phyloP scores from a whole-genome alignment of 352 stramenopile species.

The Globisporangium cylindrosporum region DNA sequence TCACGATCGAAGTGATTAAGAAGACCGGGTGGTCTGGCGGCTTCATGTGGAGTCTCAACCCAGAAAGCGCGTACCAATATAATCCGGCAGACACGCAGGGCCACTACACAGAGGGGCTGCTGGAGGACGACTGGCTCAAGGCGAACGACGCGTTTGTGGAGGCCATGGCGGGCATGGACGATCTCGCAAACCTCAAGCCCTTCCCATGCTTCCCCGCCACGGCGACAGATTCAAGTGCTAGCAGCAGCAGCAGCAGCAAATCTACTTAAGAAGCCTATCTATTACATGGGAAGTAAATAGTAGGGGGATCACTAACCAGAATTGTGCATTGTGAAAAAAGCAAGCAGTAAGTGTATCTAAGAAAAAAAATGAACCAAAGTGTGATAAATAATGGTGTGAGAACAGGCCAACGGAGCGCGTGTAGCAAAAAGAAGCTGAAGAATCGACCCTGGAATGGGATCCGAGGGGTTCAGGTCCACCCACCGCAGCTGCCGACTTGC shows the following conservation, averaged over 20 bases:
- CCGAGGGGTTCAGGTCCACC: too few species aligned
- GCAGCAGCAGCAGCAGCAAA: neutral
- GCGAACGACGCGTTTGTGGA: slow-evolving; percentile 27
- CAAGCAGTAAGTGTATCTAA: too few species aligned
- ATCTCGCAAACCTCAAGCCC: slow-evolving; percentile 24
- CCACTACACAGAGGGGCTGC: slow-evolving; percentile 22
- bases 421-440: too few species aligned
- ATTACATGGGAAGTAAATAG: too few species aligned
- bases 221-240: neutral
- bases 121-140: slow-evolving; percentile 26
- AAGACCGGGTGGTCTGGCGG: slow-evolving; percentile 30
- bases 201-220: slow-evolving; percentile 32
- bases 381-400: too few species aligned
- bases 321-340: too few species aligned
- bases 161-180: slow-evolving; percentile 27
- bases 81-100: slow-evolving; percentile 30
- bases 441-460: too few species aligned
- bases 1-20: slow-evolving; percentile 29
- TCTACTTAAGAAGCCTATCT: too few species aligned
- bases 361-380: too few species aligned
- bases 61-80: slow-evolving; percentile 36
- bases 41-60: slow-evolving; percentile 38
- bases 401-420: too few species aligned
- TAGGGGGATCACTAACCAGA: too few species aligned
- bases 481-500: too few species aligned